Percentiles rank a stretch among this genome's conserved stretches.
Conservation (phyloP, 1,284 basidiomycete species). For the Trichosporon ovoides region DNA sequence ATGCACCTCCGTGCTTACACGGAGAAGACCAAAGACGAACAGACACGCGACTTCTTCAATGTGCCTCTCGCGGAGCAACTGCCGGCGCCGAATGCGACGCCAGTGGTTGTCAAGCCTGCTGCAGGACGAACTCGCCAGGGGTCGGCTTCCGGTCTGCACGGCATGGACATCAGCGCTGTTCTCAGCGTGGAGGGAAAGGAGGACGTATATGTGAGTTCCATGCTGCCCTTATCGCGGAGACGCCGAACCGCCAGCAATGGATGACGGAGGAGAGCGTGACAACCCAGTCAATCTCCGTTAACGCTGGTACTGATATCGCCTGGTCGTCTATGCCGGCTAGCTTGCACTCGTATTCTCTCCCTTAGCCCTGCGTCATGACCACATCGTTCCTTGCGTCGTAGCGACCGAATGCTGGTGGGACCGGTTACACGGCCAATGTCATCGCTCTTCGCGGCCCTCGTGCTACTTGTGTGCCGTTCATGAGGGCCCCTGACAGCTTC, state of each 20-base stretch:
- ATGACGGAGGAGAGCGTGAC: too few relatives aligned
- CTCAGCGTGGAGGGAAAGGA: slow-evolving; percentile 76
- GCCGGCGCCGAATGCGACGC: slow-evolving; percentile 32
- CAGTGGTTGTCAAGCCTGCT: slow-evolving; percentile 31
- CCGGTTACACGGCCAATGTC: not conserved
- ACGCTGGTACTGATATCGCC: too few relatives aligned
- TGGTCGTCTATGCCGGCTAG: not conserved
- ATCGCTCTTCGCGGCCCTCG: not conserved
- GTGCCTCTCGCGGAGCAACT: slow-evolving; percentile 54
- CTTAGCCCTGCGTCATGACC: not conserved
- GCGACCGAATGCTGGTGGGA: not conserved
- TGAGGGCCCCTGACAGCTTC: not conserved
- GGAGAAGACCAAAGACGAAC: slow-evolving; percentile 80
- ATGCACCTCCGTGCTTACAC: slow-evolving; percentile 76
- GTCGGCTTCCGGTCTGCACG: slow-evolving; percentile 35
- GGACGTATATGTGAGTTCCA: slow-evolving; percentile 78
- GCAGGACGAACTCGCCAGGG: slow-evolving; percentile 5
- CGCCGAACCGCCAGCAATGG: too few relatives aligned
- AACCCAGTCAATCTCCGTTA: too few relatives aligned
- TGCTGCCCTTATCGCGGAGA: too few relatives aligned
- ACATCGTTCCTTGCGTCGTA: not conserved
- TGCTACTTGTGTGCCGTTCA: not conserved
- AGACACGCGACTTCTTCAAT: slow-evolving; percentile 76
- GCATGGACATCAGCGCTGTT: slow-evolving; percentile 86
- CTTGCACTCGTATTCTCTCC: not conserved